Base-by-base conservation (phyloP, 73 alveolate species). In the Paramecium tetraurelia region DNA sequence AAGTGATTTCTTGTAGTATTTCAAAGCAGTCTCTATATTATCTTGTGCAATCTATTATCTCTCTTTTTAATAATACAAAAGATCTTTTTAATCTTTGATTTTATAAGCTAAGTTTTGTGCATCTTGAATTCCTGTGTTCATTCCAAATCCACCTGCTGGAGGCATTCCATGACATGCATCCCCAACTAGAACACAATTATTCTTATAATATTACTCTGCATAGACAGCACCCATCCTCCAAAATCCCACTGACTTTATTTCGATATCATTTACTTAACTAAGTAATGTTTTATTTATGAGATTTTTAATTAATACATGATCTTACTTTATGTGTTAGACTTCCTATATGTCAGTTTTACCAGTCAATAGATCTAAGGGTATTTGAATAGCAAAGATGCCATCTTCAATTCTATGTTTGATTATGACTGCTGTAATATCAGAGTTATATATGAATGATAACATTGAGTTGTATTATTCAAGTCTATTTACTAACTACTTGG, bases 141-240 rank as follows among this genome's bases (percentile, higher is more conserved):
- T 77, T n/a, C 96, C 98, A 72, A 50, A 93, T 14, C 98, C 98
- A 18, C 96, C 96, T 76, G 95, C 86, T 10, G 98, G 98, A 1
- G 96, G 96, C 59, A 93, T 68, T 29, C 96, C 95, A 85, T 95
- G 98, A 53, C 95, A 95, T 14, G 98, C 85, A 69, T 95, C 98
- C 0, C 98, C 96, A 18, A 93, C 68, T 20, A 92, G 86, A 22
- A 93, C 83, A 22, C 92, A 85, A 12, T 63, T 59, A 22, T 44
- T n/a, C 8, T 77, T 16, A 24, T 68, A 46, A 36, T 35, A 93
- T 5, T 71, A 38, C 27, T 84, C 92, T 10, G 97, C 92, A 1
- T 43, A 85, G 2, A 94, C 92, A n/a, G 96, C 96, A 35, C 86
- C 90, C 96, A 95, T 93, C 43, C 70, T 77, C 97, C 97, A 95